Evolutionary conservation across 23 red algal species (phyloP), one percentile per base, ranked within the genome.

Genomic region (Agarophyton chilense): DNA sequence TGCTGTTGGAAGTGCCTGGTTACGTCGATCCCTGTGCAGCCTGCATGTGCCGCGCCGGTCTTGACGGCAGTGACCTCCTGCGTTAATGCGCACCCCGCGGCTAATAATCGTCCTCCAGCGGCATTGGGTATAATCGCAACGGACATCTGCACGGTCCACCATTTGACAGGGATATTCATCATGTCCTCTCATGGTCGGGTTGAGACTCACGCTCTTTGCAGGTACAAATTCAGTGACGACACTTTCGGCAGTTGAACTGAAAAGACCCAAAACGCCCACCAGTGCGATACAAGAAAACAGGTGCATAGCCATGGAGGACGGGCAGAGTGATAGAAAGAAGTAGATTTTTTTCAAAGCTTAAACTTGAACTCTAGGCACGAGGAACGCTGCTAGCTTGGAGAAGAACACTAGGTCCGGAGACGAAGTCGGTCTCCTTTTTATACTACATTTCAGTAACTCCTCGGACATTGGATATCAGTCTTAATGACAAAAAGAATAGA

Each of bases 151-250:
- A 12, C 56, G 7, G 56, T n/a, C 19, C 6, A 61, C 28, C 56
- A 61, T 61, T 61, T 61, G 8, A 31, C 56, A 61, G 19, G 56
- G 56, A 61, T 28, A 61, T 31, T 61, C 56, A 61, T 61, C 56
- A 8, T 61, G 56, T 8, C 19, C 56, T 61, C 56, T 61, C 9
- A 61, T 61, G 26, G 56, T 61, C 8, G 56, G 19, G n/a, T 22
- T 31, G 19, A 61, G 56, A 17, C 19, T n/a, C 19, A 61, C 7
- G 56, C 19, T 31, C 28, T 6, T 61, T 28, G 56, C 56, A 61
- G 56, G 26, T 61, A 61, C 19, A 17, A 61, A 6, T 12, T 61
- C 9, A 31, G 56, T 28, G 56, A 22, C 56, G 56, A 17, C 56
- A 31, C 9, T 61, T 31, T 61, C 56, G 56, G 56, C 28, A 12